Evolutionary conservation across 768 basidiomycete species (phyloP), one percentile per base, ranked within the genome.

Genomic region (Sarcodon aspratus): DNA sequence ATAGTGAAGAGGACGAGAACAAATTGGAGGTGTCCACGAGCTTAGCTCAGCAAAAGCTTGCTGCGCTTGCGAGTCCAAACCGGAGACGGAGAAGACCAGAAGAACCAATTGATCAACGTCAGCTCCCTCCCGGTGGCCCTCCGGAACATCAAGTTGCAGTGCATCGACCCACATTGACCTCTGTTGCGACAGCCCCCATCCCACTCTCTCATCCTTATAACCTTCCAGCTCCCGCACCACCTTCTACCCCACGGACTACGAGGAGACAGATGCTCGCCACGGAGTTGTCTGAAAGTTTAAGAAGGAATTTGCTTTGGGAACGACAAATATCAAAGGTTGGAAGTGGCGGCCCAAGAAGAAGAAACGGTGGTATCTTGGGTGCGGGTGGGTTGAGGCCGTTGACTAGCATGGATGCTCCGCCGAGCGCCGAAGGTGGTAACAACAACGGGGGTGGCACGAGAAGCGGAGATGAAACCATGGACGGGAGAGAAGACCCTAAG

Each of bases 181-280:
- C 61, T 31, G 57, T 59, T 8, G 65, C 71, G 1, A 66, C 75
- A 0, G 65, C 72, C 7, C 79, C 85, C 1, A 80, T 82, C 45
- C 76, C 80, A 1, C 62, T 85, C 2, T 72, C 70, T 5, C 66
- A 75, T 60, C 82, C 85, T 6, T 86, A 88, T 65, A 85, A 86
- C 57, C 73, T 90, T 21, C 87, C 87, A 0, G 70, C 74, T 3
- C 71, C 73, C 0, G 66, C 69, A 4, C 68, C 76, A 13, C 86
- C 87, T 2, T 82, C 84, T 55, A 89, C 88, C 1, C 92, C 92
- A 0, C 79, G 85, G 34, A 90, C 92, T 38, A 92, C 89, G 3
- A 75, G 92, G 2, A 72, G 87, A 45, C 74, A 77, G 55, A 94
- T 94, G 87, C 71, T 94, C 43, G 72, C 80, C 48, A 84, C 81